Evolutionary conservation across 108 stramenopile species (phyloP).

Genomic region (Stephanodiscus minutulus): DNA sequence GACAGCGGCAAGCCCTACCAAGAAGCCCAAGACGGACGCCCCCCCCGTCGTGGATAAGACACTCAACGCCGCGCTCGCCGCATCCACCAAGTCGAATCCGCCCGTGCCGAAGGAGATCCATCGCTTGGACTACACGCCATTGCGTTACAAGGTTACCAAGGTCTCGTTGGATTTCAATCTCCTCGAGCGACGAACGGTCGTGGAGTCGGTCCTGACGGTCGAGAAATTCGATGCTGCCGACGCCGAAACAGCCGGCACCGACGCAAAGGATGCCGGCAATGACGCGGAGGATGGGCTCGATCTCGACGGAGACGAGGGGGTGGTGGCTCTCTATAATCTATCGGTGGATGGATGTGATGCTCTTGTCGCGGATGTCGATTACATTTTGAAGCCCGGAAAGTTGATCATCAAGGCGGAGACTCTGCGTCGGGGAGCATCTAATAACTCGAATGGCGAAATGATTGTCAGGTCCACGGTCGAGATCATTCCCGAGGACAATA

Average conservation of each 20-base stretch:
- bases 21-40: conserved; percentile 26
- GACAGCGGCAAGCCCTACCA: conserved; percentile 2
- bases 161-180: conserved; percentile 49
- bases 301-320: conserved; percentile 47
- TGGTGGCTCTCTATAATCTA: conserved; percentile 28
- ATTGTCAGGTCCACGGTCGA: conserved; percentile 38
- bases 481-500: conserved; percentile 66
- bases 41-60: conserved; percentile 1
- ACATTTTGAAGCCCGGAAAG: conserved; percentile 34
- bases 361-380: conserved; percentile 25
- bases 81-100: conserved; percentile 29
- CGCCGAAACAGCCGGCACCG: neutral
- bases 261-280: conserved; percentile 5
- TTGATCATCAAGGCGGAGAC: conserved; percentile 27
- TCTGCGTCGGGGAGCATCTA: conserved; percentile 13
- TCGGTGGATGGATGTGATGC: conserved; percentile 36
- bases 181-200: conserved; percentile 36
- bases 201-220: conserved; percentile 39
- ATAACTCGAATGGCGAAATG: conserved; percentile 23
- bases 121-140: conserved; percentile 41
- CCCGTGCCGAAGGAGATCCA: conserved; percentile 33
- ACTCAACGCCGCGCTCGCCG: conserved; percentile 37
- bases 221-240: conserved; percentile 12
- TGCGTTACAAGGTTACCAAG: conserved; percentile 36
- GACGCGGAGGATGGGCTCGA: conserved; percentile 27